phyloP scores from a whole-genome alignment of 805 yeast species.

The Candida sithepensis region DNA sequence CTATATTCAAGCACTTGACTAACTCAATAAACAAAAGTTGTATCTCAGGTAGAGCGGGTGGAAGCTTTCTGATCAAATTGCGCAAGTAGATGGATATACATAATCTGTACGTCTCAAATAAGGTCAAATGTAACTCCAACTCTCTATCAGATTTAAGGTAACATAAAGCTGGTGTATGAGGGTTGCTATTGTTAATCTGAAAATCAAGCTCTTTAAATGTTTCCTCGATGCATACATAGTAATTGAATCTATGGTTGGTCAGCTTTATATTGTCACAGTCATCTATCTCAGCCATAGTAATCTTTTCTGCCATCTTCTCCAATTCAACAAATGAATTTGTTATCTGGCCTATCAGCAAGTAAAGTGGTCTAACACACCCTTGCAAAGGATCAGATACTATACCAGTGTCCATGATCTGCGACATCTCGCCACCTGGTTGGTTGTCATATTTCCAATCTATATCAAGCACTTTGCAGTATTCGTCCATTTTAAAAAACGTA shows the following conservation, averaged over 20 bases:
- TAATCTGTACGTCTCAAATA: constrained; percentile 32
- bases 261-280: not conserved
- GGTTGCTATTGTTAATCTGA: constrained; percentile 13
- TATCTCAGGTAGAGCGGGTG: constrained; percentile 22
- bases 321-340: constrained; percentile 23
- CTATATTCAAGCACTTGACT: constrained; percentile 11
- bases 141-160: constrained; percentile 22
- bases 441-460: constrained; percentile 3
- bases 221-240: constrained; percentile 4
- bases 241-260: constrained; percentile 4
- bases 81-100: constrained; percentile 18
- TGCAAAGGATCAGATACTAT: constrained; percentile 34
- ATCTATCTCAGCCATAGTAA: not conserved
- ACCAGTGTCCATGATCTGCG: constrained; percentile 11
- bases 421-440: not conserved
- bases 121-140: constrained; percentile 29
- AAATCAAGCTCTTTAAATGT: constrained; percentile 10
- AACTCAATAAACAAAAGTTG: constrained; percentile 14
- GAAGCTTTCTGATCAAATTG: constrained; percentile 12
- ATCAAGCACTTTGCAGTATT: constrained; percentile 27
- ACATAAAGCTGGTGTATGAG: constrained; percentile 13
- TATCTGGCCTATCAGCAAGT: constrained; percentile 34
- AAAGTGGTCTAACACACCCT: constrained; percentile 38
- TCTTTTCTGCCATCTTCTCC: constrained; percentile 3
- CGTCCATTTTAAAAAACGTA: constrained; percentile 30